Conservation (phyloP, 2,329 filamentous ascomycete genomes). For the Zopfia rhizophila region DNA sequence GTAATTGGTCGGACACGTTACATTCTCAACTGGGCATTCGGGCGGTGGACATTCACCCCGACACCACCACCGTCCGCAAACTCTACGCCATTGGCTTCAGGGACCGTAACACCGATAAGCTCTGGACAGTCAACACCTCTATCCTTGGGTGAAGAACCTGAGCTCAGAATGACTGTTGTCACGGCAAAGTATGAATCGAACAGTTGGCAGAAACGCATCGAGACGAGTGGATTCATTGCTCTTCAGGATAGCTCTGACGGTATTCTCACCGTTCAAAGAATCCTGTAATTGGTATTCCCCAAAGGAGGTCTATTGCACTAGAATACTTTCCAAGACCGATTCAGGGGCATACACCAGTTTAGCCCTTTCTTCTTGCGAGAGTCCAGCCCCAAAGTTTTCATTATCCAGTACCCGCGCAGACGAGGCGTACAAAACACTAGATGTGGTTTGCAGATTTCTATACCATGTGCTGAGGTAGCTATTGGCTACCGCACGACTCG, state of each 20-base stretch:
- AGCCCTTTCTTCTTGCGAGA: too few species aligned
- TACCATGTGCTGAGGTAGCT: too few species aligned
- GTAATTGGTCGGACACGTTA: conserved; percentile 66
- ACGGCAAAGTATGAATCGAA: conserved; percentile 77
- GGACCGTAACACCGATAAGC: conserved; percentile 28
- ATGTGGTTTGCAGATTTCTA: too few species aligned
- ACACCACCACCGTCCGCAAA: conserved; percentile 48
- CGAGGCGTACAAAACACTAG: too few species aligned
- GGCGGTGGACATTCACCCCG: conserved; percentile 89
- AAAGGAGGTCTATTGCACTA: too few species aligned
- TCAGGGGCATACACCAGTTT: too few species aligned
- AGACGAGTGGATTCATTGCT: conserved; percentile 61
- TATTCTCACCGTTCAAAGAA: conserved; percentile 31
- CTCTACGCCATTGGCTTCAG: conserved; percentile 32
- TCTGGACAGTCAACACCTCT: conserved; percentile 35
- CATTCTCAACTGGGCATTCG: conserved; percentile 98
- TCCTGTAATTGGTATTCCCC: too few species aligned
- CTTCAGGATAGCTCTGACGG: conserved; percentile 35
- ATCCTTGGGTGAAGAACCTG: conserved; percentile 63
- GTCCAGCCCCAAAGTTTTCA: too few species aligned
- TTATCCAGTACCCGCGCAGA: too few species aligned
- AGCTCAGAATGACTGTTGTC: conserved; percentile 79
- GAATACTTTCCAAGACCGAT: too few species aligned
- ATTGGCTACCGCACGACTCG: too few species aligned
- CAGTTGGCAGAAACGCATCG: conserved; percentile 80